A percentile compares a stretch with the other conserved stretches of the same genome.
Evolutionary conservation across 148 eudicot species (phyloP).

Genomic region (Mesembryanthemum crystallinum): DNA sequence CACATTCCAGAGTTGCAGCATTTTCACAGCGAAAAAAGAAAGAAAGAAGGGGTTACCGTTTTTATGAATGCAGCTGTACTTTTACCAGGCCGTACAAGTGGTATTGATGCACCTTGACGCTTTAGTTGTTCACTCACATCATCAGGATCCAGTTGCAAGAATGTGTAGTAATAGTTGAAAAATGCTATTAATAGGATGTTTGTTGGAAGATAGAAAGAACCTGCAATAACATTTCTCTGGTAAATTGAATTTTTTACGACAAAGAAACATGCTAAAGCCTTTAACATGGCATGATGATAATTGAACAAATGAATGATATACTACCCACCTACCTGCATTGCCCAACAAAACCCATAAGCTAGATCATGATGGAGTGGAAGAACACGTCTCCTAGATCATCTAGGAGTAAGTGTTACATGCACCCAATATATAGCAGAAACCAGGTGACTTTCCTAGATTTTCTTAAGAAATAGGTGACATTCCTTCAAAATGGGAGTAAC

Average conservation of each 20-base stretch:
- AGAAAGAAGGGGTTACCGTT: constrained; percentile 50
- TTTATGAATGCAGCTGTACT: constrained; percentile 81
- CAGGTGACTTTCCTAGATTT: too few species aligned
- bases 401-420: too few species aligned
- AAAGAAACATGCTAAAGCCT: background rate
- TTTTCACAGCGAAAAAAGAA: background rate
- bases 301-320: background rate
- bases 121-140: constrained; percentile 95
- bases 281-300: background rate
- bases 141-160: constrained; percentile 95
- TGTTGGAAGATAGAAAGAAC: constrained; percentile 80
- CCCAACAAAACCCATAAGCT: background rate
- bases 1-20: background rate
- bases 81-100: constrained; percentile 95
- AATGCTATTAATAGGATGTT: constrained; percentile 85
- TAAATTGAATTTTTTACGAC: background rate
- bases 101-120: constrained; percentile 98
- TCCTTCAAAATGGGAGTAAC: too few species aligned
- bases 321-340: background rate
- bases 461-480: too few species aligned
- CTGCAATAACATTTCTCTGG: constrained; percentile 29
- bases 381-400: background rate
- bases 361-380: background rate
- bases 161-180: constrained; percentile 96
- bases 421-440: too few species aligned